Percentiles rank a stretch among this genome's conserved stretches.
Conservation (phyloP, 768 basidiomycete genomes). For the Tulasnella calospora region DNA sequence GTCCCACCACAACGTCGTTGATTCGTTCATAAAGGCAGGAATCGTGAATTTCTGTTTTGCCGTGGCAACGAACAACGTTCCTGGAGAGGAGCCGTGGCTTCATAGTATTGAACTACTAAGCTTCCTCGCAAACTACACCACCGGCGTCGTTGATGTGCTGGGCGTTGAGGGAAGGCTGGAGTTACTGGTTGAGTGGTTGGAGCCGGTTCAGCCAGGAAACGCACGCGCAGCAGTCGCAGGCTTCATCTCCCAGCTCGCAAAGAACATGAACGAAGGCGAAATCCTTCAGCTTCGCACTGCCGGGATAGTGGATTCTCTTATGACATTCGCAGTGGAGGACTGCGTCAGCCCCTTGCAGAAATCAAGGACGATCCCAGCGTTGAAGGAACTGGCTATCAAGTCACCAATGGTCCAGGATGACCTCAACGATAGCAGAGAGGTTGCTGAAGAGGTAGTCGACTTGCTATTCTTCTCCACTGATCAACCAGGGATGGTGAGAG, state of each 20-base stretch:
- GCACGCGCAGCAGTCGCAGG: neutral
- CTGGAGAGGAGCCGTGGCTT: neutral
- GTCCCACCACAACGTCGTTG: neutral
- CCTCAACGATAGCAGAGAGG: neutral
- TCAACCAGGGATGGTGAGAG: neutral
- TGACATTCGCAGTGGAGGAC: neutral
- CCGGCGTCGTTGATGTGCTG: neutral
- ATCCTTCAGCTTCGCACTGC: neutral
- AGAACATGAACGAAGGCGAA: neutral
- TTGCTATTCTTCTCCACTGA: neutral
- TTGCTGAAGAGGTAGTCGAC: neutral
- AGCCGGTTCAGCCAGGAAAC: neutral
- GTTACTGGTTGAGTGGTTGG: neutral
- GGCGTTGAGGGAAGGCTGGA: neutral
- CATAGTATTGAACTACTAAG: neutral
- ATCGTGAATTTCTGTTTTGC: neutral
- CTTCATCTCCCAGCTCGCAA: neutral
- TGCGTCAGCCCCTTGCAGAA: neutral
- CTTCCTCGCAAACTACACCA: neutral
- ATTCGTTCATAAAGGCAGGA: neutral
- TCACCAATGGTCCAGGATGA: neutral
- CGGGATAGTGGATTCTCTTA: neutral
- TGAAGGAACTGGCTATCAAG: constrained; percentile 1
- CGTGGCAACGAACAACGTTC: neutral
- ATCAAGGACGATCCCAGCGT: neutral